Evolutionary conservation across 192 early-diverging fungal genomes (phyloP).

Genomic region (Coemansia javaensis): DNA sequence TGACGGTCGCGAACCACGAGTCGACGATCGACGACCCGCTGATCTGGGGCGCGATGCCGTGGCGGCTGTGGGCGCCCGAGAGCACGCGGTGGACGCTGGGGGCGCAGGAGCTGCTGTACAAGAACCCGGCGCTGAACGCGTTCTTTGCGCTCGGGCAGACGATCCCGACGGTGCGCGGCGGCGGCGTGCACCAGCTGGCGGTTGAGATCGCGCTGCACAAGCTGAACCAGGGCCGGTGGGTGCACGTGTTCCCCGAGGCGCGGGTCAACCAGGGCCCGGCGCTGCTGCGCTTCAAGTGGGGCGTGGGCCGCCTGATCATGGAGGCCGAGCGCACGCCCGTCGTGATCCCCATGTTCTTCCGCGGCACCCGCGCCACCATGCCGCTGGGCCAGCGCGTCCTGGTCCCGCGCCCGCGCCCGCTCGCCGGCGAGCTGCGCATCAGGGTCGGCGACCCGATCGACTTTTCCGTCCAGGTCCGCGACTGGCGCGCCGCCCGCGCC

Average conservation of each 20-base stretch:
- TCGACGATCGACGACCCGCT: slow-evolving; percentile 73
- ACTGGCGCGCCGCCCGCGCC: slow-evolving; percentile 38
- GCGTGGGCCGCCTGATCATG: slow-evolving; percentile 79
- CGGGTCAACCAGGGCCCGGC: slow-evolving; percentile 56
- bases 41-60: slow-evolving; percentile 68
- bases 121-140: slow-evolving; percentile 49
- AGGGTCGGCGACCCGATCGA: slow-evolving; percentile 71
- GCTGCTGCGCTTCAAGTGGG: slow-evolving; percentile 72
- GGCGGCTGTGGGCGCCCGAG: slow-evolving; percentile 47
- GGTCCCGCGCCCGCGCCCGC: slow-evolving; percentile 43
- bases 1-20: slow-evolving; percentile 73
- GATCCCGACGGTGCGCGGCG: slow-evolving; percentile 78
- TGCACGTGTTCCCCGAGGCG: slow-evolving; percentile 89
- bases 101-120: slow-evolving; percentile 84
- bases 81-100: slow-evolving; percentile 78
- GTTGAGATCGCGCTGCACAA: slow-evolving; percentile 71
- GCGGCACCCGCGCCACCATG: slow-evolving; percentile 60
- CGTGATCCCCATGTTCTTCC: slow-evolving; percentile 68
- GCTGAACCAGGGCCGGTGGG: slow-evolving; percentile 66
- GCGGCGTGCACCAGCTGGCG: slow-evolving; percentile 78
- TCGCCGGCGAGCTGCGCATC: slow-evolving; percentile 56
- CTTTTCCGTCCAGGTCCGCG: slow-evolving; percentile 55
- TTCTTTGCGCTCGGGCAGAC: slow-evolving; percentile 80
- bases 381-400: slow-evolving; percentile 48
- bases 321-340: slow-evolving; percentile 66